Evolutionary conservation across 1,139 yeast species (phyloP).

Genomic region (Diutina pseudorugosa): DNA sequence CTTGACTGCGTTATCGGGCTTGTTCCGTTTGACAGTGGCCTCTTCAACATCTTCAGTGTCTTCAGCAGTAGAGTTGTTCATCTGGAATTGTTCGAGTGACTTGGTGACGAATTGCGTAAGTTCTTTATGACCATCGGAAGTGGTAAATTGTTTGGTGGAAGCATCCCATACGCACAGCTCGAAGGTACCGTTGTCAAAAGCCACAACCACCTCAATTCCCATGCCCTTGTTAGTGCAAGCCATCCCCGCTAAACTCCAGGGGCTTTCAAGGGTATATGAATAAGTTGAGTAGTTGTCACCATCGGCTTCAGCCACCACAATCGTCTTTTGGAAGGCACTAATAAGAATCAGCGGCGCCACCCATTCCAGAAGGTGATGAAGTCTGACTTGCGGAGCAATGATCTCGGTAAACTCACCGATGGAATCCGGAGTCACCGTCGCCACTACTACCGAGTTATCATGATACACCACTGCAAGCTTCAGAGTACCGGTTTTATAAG

Average conservation of each 20-base stretch:
- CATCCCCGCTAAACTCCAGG: neutral
- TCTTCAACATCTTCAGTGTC: constrained; percentile 1
- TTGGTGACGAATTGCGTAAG: neutral
- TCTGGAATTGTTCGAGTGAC: neutral
- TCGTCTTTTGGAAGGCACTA: neutral
- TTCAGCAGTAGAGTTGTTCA: neutral
- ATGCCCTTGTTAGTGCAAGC: neutral
- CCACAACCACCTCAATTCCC: neutral
- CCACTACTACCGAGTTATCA: neutral
- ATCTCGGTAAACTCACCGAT: neutral
- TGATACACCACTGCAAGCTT: neutral
- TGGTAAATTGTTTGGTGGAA: neutral
- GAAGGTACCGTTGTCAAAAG: neutral
- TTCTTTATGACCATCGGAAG: neutral
- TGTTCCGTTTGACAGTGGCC: neutral
- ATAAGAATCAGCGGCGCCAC: neutral
- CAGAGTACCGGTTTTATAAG: neutral
- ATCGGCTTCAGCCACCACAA: neutral
- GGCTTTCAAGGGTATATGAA: neutral
- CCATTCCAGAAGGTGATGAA: constrained; percentile 1
- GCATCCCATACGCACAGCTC: neutral
- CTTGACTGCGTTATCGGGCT: neutral
- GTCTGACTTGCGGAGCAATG: neutral
- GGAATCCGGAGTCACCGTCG: neutral
- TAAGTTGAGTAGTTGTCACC: neutral